Evolutionary conservation across 2,329 filamentous ascomycete genomes (phyloP).

Genomic region (Fusarium sp.): DNA sequence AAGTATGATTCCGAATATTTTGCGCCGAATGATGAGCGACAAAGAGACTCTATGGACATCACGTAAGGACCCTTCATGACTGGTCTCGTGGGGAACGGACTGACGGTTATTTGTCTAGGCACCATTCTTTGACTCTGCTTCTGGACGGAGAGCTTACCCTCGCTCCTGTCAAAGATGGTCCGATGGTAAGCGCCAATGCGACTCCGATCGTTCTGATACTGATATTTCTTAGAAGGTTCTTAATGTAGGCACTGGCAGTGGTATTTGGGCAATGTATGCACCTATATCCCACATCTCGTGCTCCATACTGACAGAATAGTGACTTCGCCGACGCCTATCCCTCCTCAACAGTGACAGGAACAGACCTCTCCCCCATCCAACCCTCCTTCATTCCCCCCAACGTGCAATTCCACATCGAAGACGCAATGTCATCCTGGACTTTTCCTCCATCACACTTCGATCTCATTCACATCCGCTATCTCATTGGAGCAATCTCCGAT

Average conservation of each 20-base stretch:
- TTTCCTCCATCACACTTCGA: not conserved
- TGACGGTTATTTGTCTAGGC: not conserved
- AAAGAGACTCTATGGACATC: slow-evolving; percentile 21
- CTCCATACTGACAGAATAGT: not conserved
- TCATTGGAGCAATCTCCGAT: not conserved
- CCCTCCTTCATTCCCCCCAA: slow-evolving; percentile 4
- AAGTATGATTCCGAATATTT: not conserved
- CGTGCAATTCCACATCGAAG: slow-evolving; percentile 8
- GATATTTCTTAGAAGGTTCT: not conserved
- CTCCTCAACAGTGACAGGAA: not conserved
- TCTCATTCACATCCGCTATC: slow-evolving; percentile 16
- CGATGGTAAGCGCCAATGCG: not conserved
- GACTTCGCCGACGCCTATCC: slow-evolving; percentile 12
- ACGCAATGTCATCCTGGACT: slow-evolving; percentile 3
- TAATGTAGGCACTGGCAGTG: not conserved
- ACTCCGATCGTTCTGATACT: not conserved
- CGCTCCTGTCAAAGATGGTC: not conserved
- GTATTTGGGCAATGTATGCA: slow-evolving; percentile 5
- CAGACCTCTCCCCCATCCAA: slow-evolving; percentile 11
- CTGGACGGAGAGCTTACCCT: not conserved
- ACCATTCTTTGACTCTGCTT: not conserved
- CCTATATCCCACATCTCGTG: too few species aligned
- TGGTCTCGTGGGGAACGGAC: too few species aligned
- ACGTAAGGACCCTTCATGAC: not conserved
- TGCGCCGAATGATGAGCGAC: slow-evolving; percentile 12